Base-by-base conservation (phyloP, 2,329 filamentous ascomycete species). In the Trichoderma arundinaceum region DNA sequence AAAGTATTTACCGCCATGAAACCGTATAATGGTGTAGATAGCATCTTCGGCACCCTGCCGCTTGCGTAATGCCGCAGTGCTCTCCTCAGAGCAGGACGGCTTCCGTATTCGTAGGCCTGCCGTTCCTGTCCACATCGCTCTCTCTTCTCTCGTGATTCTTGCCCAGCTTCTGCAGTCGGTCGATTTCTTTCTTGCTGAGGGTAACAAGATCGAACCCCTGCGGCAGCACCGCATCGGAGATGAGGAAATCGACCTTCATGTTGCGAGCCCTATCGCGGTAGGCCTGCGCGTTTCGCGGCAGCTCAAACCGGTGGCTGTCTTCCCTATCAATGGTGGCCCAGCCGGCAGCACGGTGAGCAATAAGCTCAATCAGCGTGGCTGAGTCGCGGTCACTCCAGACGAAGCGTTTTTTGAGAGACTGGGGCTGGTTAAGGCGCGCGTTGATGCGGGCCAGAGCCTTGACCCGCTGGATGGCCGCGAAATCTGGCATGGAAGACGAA, bases 261-360 rank as follows among this genome's bases (percentile, higher is more conserved):
- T 85, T 81, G 57, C 85, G 81, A n/a, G 85, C 85, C 74, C 83
- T 84, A 77, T 87, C 85, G 7, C 85, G 83, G 65, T 84, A 79
- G 4, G 83, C 82, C 72, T 86, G 84, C 75, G 86, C 84, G 69
- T 82, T 80, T 57, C 84, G 82, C 1, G 72, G 72, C 15, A 74
- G 69, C 49, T 83, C 76, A 62, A 85, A 85, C 1, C 64, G 65
- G 17, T 76, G 38, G 0, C 70, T 70, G 33, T 77, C 74, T 5
- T 70, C 46, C 32, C 67, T 70, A 65, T 77, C 69, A 2, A 79
- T 79, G 43, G 12, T n/a, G 49, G 76, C 58, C 77, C 77, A 79
- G 7, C 60, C 61, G 17, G 72, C 73, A 15, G 70, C 63, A 19
- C 64, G 69, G 15, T 70, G 57, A 52, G 75, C 71, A 39, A 86